Conservation (phyloP, 306 rosid genomes). For the Vachellia pachyceras region DNA sequence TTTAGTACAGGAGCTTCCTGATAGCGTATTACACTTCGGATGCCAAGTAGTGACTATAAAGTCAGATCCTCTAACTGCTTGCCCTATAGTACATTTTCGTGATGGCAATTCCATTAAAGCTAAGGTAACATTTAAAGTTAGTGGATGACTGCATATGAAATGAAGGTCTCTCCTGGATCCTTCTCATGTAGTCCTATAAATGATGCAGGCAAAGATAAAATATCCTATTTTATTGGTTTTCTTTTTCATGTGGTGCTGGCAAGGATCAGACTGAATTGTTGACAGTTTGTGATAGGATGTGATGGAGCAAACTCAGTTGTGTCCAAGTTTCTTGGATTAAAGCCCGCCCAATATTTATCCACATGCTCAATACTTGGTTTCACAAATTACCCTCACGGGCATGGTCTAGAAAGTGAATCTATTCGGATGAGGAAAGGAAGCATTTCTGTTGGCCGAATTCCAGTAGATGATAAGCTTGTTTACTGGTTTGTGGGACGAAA, state of each 20-base stretch:
- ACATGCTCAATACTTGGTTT: constrained; percentile 37
- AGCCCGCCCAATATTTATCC: constrained; percentile 23
- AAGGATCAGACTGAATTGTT: not conserved
- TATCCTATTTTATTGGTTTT: not conserved
- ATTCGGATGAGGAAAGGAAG: constrained; percentile 15
- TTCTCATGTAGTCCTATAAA: not conserved
- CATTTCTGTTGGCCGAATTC: constrained; percentile 27
- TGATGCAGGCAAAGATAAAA: not conserved
- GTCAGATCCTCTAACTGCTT: constrained; percentile 22
- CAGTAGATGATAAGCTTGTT: constrained; percentile 36
- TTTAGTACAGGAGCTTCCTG: constrained; percentile 37
- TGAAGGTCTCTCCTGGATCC: not conserved
- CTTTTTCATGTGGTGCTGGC: not conserved
- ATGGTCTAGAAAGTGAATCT: constrained; percentile 26
- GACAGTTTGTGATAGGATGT: constrained; percentile 50
- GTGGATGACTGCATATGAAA: not conserved
- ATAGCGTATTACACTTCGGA: constrained; percentile 38
- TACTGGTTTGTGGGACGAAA: constrained; percentile 40
- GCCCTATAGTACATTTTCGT: constrained; percentile 28
- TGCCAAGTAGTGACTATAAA: constrained; percentile 27
- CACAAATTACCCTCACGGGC: constrained; percentile 42
- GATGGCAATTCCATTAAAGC: constrained; percentile 28
- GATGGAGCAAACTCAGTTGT: constrained; percentile 46
- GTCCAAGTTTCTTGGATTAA: constrained; percentile 37
- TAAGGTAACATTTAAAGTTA: constrained; percentile 7